Evolutionary conservation across 2,329 filamentous ascomycete genomes (phyloP).

Genomic region (Chaetomium sp.): DNA sequence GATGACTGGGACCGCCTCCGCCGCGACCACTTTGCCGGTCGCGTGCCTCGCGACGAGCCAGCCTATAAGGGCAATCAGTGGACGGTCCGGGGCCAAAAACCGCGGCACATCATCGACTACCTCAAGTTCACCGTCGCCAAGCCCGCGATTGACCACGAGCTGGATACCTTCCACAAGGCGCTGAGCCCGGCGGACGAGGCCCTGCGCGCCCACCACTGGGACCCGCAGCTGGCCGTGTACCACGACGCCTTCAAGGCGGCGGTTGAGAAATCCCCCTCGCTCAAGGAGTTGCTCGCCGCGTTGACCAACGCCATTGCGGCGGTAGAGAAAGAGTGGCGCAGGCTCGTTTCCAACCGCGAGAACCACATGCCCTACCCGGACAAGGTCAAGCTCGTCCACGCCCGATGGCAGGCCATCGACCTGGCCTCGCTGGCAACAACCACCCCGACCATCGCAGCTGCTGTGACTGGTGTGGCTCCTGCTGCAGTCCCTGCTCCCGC

Average conservation of each 20-base stretch:
- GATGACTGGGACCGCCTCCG: slow-evolving; percentile 37
- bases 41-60: slow-evolving; percentile 30
- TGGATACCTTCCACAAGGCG: slow-evolving; percentile 29
- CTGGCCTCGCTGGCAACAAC: slow-evolving; percentile 25
- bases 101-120: slow-evolving; percentile 53
- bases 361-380: slow-evolving; percentile 15
- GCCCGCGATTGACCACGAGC: slow-evolving; percentile 33
- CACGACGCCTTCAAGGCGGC: slow-evolving; percentile 31
- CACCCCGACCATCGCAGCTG: too few species aligned
- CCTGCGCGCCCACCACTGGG: slow-evolving; percentile 26
- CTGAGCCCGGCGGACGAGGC: slow-evolving; percentile 12
- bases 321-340: slow-evolving; percentile 30
- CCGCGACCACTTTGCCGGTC: slow-evolving; percentile 21
- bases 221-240: slow-evolving; percentile 32
- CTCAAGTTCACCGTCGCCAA: slow-evolving; percentile 51
- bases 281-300: slow-evolving; percentile 28
- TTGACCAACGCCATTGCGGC: slow-evolving; percentile 31
- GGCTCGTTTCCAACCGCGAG: slow-evolving; percentile 12
- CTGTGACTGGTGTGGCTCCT: slow-evolving; percentile 7
- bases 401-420: slow-evolving; percentile 37
- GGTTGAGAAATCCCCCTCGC: slow-evolving; percentile 23
- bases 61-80: slow-evolving; percentile 38
- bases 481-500: neutral
- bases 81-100: slow-evolving; percentile 18
- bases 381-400: slow-evolving; percentile 33